A percentile compares a stretch with the other conserved stretches of the same genome.
Conservation (phyloP, 441 rosid species). For the Euphorbia celastroides region DNA sequence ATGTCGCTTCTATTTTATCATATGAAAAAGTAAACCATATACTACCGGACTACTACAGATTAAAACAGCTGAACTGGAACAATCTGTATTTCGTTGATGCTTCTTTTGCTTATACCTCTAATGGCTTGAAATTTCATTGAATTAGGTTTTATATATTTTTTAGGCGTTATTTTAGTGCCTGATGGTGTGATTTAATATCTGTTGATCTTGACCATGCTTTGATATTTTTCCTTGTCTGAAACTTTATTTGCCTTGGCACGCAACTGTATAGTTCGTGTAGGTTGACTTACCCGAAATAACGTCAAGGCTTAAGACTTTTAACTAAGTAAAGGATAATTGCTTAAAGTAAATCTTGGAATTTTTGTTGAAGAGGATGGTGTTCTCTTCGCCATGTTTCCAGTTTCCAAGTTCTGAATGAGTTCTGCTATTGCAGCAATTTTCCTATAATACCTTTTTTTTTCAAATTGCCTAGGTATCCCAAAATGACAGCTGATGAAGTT, state of each 20-base stretch:
- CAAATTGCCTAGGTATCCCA: constrained; percentile 49
- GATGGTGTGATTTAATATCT: not conserved
- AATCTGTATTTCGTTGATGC: not conserved
- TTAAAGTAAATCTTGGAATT: not conserved
- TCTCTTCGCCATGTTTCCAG: not conserved
- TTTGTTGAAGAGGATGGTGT: not conserved
- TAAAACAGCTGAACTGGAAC: not conserved
- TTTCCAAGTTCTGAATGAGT: not conserved
- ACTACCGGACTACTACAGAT: not conserved
- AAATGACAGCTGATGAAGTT: constrained; percentile 41
- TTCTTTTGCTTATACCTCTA: too few species aligned
- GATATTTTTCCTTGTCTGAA: not conserved
- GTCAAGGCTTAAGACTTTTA: not conserved
- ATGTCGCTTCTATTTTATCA: not conserved
- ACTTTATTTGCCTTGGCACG: not conserved
- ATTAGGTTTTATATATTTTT: not conserved
- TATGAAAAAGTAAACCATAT: not conserved
- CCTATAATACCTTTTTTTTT: not conserved
- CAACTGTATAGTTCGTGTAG: not conserved
- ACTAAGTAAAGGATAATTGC: not conserved
- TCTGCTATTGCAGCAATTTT: not conserved
- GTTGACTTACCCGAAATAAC: not conserved
- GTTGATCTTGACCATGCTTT: not conserved
- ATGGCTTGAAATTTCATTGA: not conserved
- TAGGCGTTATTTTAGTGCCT: not conserved